A percentile compares a stretch with the other conserved stretches of the same genome.
Conservation (phyloP, 2,329 filamentous ascomycete species). For the Monosporascus sp. region DNA sequence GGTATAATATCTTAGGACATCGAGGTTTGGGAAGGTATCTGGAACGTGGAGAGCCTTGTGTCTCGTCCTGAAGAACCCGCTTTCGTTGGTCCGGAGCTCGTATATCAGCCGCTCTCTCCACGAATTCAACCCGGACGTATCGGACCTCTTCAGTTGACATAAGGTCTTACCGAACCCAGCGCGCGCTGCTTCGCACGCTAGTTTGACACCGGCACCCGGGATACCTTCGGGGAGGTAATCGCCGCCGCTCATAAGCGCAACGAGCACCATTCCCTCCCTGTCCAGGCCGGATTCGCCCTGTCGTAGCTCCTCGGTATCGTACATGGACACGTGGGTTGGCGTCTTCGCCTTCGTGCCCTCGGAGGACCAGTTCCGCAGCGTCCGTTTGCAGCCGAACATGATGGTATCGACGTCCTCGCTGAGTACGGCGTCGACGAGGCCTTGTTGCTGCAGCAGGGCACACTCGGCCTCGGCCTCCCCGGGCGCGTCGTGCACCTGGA, state of each 20-base stretch:
- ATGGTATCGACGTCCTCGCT: constrained; percentile 96
- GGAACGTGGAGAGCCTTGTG: constrained; percentile 73
- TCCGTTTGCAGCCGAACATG: constrained; percentile 87
- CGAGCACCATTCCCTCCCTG: constrained; percentile 83
- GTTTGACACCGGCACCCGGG: constrained; percentile 77
- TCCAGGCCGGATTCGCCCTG: constrained; percentile 58
- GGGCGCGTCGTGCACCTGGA: constrained; percentile 77
- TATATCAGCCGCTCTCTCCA: constrained; percentile 71
- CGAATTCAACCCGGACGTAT: constrained; percentile 51
- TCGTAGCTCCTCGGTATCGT: constrained; percentile 56
- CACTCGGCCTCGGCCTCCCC: constrained; percentile 97
- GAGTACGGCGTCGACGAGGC: constrained; percentile 85
- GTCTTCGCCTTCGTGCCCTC: constrained; percentile 60
- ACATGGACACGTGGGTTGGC: constrained; percentile 82
- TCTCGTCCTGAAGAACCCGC: constrained; percentile 69
- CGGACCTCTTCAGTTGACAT: constrained; percentile 57
- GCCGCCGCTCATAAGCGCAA: constrained; percentile 91
- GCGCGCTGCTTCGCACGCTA: constrained; percentile 83
- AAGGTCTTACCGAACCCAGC: constrained; percentile 80
- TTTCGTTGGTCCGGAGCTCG: constrained; percentile 80
- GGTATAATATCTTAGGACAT: constrained; percentile 81
- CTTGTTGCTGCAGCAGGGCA: constrained; percentile 73
- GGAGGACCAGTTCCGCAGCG: constrained; percentile 76
- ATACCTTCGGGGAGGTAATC: constrained; percentile 90
- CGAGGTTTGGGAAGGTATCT: constrained; percentile 71